phyloP scores from a whole-genome alignment of 306 rosid species.

The Trifolium fragiferum region DNA sequence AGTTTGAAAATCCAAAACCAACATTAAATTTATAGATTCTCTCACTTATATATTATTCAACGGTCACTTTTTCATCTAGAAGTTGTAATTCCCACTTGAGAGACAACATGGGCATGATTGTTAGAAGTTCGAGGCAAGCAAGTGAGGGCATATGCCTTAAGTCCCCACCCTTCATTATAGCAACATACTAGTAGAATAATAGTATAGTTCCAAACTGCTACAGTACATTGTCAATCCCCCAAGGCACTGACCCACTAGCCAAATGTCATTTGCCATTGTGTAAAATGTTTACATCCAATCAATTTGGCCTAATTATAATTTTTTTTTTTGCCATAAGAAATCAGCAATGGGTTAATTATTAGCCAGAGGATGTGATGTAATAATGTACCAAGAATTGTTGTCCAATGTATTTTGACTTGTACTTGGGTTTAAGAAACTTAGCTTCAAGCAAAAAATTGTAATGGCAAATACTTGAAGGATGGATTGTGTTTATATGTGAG shows the following conservation, averaged over 20 bases:
- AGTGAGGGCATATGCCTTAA: background rate
- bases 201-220: background rate
- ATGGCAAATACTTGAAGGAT: constrained; percentile 57
- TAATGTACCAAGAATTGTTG: background rate
- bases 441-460: constrained; percentile 63
- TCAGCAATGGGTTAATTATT: constrained; percentile 39
- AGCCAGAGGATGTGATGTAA: constrained; percentile 9
- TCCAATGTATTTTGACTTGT: background rate
- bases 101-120: background rate
- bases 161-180: background rate
- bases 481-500: constrained; percentile 56
- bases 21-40: too few relatives aligned
- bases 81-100: too few relatives aligned
- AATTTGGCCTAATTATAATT: constrained; percentile 5
- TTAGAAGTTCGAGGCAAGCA: background rate
- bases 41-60: too few relatives aligned
- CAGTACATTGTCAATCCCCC: background rate
- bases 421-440: constrained; percentile 35
- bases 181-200: too few relatives aligned
- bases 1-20: too few relatives aligned
- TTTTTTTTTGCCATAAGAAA: background rate
- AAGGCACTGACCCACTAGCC: background rate
- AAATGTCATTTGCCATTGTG: background rate
- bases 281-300: background rate
- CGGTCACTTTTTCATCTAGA: too few relatives aligned